Base-by-base conservation (phyloP, 1,284 basidiomycete species). In the Ceratobasidium sp. region DNA sequence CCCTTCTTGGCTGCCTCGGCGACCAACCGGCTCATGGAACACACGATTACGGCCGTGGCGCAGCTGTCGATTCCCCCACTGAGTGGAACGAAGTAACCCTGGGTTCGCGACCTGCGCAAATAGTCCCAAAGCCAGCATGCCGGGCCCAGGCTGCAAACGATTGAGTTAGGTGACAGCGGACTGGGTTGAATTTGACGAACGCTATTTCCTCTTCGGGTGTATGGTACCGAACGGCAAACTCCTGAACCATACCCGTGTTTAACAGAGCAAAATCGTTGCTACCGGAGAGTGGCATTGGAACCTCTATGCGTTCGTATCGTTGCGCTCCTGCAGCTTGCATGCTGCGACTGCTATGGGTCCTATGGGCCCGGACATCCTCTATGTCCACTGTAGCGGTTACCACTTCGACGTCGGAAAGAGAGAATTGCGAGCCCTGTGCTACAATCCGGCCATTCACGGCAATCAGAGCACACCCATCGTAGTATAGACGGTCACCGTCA, bases 121-220 rank as follows among this genome's bases (percentile, higher is more conserved):
- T 99, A 99, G 79, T 99, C 97, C 97, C 96, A 99, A 7, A 99
- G 84, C 96, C 96, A 99, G 77, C 96, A 99, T 3, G 96, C 97
- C 0, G 96, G 96, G 4, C 96, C 97, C 1, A 98, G 82, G 1
- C 94, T 97, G 73, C 42, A 69, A 29, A 31, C 43, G 68, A 43
- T 40, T 40, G 29, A 69, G 49, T 25, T 42, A 20, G 35, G 22
- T 56, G 25, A 43, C 31, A 38, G 17, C n/a, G 15, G 32, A 68
- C 52, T 32, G 29, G 27, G 3, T 64, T 31, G 32, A 50, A 57
- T 15, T 56, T 29, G 6, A 85, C 93, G 76, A 74, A 96, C 93
- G 96, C 96, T 72, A 99, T 98, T 80, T 99, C 97, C 78, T 98
- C 96, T 78, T 98, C 95, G 0, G 96, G 94, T 10, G 76, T 84